phyloP scores from a whole-genome alignment of 2,329 filamentous ascomycete genomes.

The Alternaria viburni region DNA sequence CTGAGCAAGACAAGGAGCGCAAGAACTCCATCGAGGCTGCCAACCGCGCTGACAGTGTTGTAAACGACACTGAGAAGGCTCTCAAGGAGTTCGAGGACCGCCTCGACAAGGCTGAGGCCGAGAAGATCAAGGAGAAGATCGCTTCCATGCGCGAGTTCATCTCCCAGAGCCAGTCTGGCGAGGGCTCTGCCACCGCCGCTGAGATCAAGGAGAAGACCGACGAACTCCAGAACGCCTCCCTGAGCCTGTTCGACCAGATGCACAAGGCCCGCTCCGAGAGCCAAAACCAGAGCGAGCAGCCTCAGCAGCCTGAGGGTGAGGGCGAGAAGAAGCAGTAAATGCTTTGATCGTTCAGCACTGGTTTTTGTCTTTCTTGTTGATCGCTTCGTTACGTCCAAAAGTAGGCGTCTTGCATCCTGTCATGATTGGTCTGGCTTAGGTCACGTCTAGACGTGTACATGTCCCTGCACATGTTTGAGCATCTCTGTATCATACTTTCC shows the following conservation, averaged over 20 bases:
- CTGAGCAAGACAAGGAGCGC: conserved; percentile 93
- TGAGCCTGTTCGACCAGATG: conserved; percentile 99
- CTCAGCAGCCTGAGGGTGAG: conserved; percentile 58
- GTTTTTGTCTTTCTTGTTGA: conserved; percentile 29
- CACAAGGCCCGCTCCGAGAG: conserved; percentile 87
- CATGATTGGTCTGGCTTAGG: conserved; percentile 34
- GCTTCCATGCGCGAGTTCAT: conserved; percentile 83
- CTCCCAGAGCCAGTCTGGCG: conserved; percentile 91
- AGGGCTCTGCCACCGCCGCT: conserved; percentile 82
- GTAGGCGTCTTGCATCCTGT: conserved; percentile 49
- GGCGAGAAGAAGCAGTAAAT: conserved; percentile 75
- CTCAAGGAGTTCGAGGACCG: conserved; percentile 95
- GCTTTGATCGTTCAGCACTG: conserved; percentile 22
- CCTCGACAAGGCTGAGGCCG: conserved; percentile 95
- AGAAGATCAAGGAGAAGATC: conserved; percentile 94
- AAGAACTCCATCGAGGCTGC: conserved; percentile 93
- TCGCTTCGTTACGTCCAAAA: conserved; percentile 40
- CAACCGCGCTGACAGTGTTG: conserved; percentile 94
- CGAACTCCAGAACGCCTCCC: conserved; percentile 91
- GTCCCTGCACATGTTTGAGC: conserved; percentile 31
- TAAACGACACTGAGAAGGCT: conserved; percentile 98
- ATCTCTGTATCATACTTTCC: conserved; percentile 45
- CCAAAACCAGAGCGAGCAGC: conserved; percentile 51
- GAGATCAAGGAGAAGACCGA: conserved; percentile 99
- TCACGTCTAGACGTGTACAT: conserved; percentile 43